phyloP scores from a whole-genome alignment of 2,329 filamentous ascomycete genomes.

The Trichophyton schoenleinii region DNA sequence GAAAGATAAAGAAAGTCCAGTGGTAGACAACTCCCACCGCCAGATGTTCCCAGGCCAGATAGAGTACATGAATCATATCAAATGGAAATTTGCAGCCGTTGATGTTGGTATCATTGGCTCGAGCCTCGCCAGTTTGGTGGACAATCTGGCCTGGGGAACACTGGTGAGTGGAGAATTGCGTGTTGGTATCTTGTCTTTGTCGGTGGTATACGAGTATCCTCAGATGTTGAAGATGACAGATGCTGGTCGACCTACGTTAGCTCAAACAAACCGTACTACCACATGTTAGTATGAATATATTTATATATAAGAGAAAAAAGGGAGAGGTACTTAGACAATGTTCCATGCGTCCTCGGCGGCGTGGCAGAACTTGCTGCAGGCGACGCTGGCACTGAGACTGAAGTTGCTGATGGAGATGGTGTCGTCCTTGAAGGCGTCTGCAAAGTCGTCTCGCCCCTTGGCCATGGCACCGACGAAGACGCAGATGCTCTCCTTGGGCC shows the following conservation, averaged over 20 bases:
- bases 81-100: conserved; percentile 27
- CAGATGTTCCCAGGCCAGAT: background rate
- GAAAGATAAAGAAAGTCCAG: background rate
- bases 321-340: conserved; percentile 53
- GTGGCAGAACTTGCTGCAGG: conserved; percentile 99
- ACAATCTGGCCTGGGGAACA: conserved; percentile 10
- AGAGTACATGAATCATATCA: conserved; percentile 14
- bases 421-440: conserved; percentile 87
- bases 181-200: background rate
- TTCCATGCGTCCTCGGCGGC: conserved; percentile 94
- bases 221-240: background rate
- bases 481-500: conserved; percentile 80
- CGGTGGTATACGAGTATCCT: too few species aligned
- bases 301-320: background rate
- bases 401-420: conserved; percentile 98
- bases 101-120: conserved; percentile 57
- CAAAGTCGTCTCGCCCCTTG: conserved; percentile 90
- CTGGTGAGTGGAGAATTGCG: background rate
- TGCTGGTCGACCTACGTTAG: background rate
- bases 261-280: background rate
- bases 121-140: conserved; percentile 5
- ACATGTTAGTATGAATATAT: background rate
- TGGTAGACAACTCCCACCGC: background rate
- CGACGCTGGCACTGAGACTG: conserved; percentile 91
- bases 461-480: conserved; percentile 98